Percentiles rank a stretch among this genome's conserved stretches.
Evolutionary conservation across 2,329 filamentous ascomycete species (phyloP).

Genomic region (Metarhizium brunneum): DNA sequence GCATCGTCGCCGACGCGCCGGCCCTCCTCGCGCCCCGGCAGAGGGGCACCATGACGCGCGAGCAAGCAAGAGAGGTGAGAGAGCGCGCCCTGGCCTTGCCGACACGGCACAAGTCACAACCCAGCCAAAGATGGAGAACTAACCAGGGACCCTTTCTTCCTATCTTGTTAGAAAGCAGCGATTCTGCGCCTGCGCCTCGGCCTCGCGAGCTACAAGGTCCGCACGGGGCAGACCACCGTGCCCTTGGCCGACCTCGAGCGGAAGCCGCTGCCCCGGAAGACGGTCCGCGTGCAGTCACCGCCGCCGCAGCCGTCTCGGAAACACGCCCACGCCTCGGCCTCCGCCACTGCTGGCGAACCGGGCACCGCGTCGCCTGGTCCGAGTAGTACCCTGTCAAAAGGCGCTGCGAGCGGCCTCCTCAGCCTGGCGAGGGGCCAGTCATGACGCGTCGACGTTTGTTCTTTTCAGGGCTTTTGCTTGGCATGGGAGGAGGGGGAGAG

Average conservation of each 20-base stretch:
- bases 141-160: constrained; percentile 3
- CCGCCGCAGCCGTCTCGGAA: no score
- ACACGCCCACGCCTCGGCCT: no score
- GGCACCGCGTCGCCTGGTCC: neutral
- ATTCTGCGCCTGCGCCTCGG: constrained; percentile 59
- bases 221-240: constrained; percentile 59
- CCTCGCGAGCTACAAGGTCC: constrained; percentile 66
- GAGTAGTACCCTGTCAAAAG: neutral
- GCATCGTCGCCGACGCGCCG: constrained; percentile 2
- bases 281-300: constrained; percentile 17
- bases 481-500: no score
- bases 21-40: constrained; percentile 2
- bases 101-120: no score
- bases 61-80: constrained; percentile 41
- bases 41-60: constrained; percentile 32
- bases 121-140: no score
- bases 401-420: no score
- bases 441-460: no score
- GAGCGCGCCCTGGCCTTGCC: no score
- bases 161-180: constrained; percentile 47
- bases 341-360: neutral
- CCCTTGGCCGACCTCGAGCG: constrained; percentile 51
- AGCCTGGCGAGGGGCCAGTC: no score
- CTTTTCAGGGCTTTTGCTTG: no score
- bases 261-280: constrained; percentile 18